Conservation (phyloP, 1,284 basidiomycete species). For the Lentinus polychrous region DNA sequence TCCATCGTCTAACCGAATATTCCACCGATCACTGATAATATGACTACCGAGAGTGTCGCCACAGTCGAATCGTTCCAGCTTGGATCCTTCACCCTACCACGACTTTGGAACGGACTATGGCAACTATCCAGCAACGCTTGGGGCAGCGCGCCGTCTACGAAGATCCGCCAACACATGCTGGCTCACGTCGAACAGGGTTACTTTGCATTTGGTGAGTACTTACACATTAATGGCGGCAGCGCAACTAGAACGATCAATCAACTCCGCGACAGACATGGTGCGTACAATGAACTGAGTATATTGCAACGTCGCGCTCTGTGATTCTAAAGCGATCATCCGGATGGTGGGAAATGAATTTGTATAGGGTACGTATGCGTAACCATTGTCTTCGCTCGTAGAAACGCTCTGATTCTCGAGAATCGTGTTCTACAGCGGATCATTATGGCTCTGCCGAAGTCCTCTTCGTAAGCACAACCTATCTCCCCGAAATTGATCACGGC, state of each 20-base stretch:
- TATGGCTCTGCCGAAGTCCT: slow-evolving; percentile 75
- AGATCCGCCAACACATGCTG: slow-evolving; percentile 62
- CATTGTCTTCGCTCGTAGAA: background rate
- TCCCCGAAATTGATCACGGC: background rate
- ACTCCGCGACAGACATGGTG: slow-evolving; percentile 31
- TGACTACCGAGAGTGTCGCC: background rate
- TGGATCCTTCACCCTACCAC: slow-evolving; percentile 53
- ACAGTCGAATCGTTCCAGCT: slow-evolving; percentile 49
- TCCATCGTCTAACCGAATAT: too few species aligned
- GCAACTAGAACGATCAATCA: slow-evolving; percentile 1
- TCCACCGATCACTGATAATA: background rate
- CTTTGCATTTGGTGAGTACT: slow-evolving; percentile 59
- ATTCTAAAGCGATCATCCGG: background rate
- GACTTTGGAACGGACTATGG: slow-evolving; percentile 75
- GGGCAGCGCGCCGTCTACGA: slow-evolving; percentile 64
- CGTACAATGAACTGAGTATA: slow-evolving; percentile 10
- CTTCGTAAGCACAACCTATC: slow-evolving; percentile 42
- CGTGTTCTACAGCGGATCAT: slow-evolving; percentile 56
- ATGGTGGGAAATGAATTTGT: background rate
- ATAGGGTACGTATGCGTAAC: slow-evolving; percentile 13
- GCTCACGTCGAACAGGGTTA: slow-evolving; percentile 59
- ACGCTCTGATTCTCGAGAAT: background rate
- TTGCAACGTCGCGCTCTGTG: background rate
- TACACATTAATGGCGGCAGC: background rate
- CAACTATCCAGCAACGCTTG: slow-evolving; percentile 78